A percentile compares a stretch with the other conserved stretches of the same genome.
These are phyloP conservation scores for Phytopythium delawarense DNA, from an alignment of 352 stramenopile genomes.

Conservation along the genomic window DNA sequence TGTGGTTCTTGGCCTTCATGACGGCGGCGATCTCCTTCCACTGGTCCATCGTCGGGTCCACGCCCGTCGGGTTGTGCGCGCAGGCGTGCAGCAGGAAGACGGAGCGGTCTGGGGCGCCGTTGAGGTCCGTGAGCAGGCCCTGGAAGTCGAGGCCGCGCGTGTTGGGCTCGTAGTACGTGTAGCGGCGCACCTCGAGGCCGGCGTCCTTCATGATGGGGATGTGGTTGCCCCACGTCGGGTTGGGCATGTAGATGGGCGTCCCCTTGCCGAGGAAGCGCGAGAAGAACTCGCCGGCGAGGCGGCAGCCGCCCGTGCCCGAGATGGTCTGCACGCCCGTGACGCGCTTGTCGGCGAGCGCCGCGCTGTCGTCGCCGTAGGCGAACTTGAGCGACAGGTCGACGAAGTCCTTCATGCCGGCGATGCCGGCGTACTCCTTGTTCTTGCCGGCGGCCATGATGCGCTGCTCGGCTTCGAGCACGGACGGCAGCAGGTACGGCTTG, in stretches of 20 bases:
- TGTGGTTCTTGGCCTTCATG: slow-evolving; percentile 95
- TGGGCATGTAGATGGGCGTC: slow-evolving; percentile 96
- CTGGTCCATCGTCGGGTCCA: slow-evolving; percentile 97
- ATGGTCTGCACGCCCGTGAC: slow-evolving; percentile 97
- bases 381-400: slow-evolving; percentile 95
- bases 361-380: slow-evolving; percentile 95
- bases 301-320: slow-evolving; percentile 97
- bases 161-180: slow-evolving; percentile 84
- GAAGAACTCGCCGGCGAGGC: slow-evolving; percentile 96
- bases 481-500: slow-evolving; percentile 96
- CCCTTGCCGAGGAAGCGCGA: slow-evolving; percentile 81
- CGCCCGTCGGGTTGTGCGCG: slow-evolving; percentile 98
- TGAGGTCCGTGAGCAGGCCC: slow-evolving; percentile 94
- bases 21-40: slow-evolving; percentile 96
- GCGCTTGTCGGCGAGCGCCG: slow-evolving; percentile 86
- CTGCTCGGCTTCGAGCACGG: slow-evolving; percentile 95
- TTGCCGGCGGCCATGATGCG: slow-evolving; percentile 90
- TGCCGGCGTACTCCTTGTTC: slow-evolving; percentile 99
- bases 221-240: slow-evolving; percentile 99
- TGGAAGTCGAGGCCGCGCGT: slow-evolving; percentile 91
- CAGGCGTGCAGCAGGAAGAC: slow-evolving; percentile 98
- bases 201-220: slow-evolving; percentile 92
- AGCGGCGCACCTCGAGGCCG: slow-evolving; percentile 73
- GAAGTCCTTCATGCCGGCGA: slow-evolving; percentile 95
- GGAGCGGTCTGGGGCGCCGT: slow-evolving; percentile 90